Percentiles rank a stretch among this genome's conserved stretches.
Conservation (phyloP, 2,329 filamentous ascomycete genomes). For the Epichloe elymi region DNA sequence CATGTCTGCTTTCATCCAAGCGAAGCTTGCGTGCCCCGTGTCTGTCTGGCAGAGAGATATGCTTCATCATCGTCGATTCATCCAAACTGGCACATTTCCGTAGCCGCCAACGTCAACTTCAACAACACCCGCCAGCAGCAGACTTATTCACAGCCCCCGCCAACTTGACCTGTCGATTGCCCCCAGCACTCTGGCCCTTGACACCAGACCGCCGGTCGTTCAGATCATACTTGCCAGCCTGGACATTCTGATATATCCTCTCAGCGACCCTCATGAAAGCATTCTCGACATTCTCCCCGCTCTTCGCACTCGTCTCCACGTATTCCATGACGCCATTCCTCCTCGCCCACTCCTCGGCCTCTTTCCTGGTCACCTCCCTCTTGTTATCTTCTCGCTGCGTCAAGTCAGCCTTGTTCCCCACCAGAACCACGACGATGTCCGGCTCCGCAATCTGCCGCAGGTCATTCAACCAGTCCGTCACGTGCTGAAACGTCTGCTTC, state of each 20-base stretch:
- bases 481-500: conserved; percentile 71
- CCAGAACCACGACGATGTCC: conserved; percentile 84
- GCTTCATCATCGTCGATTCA: neutral
- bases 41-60: neutral
- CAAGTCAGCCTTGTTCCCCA: conserved; percentile 90
- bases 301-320: conserved; percentile 93
- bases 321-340: conserved; percentile 81
- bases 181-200: conserved; percentile 52
- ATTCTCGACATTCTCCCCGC: conserved; percentile 81
- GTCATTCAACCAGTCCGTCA: conserved; percentile 88
- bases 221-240: conserved; percentile 86
- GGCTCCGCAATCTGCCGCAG: conserved; percentile 90
- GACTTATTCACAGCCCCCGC: conserved; percentile 25
- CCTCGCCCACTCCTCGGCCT: conserved; percentile 82
- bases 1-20: conserved; percentile 2
- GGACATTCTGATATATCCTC: conserved; percentile 92
- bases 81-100: neutral
- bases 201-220: conserved; percentile 88
- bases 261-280: conserved; percentile 91
- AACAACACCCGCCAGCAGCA: conserved; percentile 35
- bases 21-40: neutral
- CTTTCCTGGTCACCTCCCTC: conserved; percentile 66
- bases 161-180: conserved; percentile 34
- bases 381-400: conserved; percentile 45
- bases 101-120: conserved; percentile 8